A percentile compares a stretch with the other conserved stretches of the same genome.
phyloP scores from a whole-genome alignment of 2,329 filamentous ascomycete species.

The Colletotrichum chrysophilum region DNA sequence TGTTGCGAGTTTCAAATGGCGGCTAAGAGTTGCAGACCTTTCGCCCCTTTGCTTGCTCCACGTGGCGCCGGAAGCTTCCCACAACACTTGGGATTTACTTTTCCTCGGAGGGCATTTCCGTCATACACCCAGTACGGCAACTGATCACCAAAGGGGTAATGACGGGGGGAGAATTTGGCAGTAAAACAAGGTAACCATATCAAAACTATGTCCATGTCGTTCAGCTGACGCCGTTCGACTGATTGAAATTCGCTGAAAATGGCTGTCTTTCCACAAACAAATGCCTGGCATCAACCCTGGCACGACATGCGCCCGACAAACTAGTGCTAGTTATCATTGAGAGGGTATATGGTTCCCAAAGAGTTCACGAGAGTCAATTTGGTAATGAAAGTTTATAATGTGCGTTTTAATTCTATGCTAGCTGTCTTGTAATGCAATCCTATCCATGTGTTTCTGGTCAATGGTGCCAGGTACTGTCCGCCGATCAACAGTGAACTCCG shows the following conservation, averaged over 20 bases:
- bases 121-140: background rate
- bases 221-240: too few relatives aligned
- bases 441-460: background rate
- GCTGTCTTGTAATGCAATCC: background rate
- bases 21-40: background rate
- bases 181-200: fast-evolving
- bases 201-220: background rate
- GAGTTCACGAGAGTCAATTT: background rate
- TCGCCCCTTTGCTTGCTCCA: background rate
- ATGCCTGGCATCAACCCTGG: background rate
- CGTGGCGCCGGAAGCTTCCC: background rate
- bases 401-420: background rate
- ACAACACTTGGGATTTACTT: background rate
- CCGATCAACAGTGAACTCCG: background rate
- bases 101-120: background rate
- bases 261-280: background rate
- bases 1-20: background rate
- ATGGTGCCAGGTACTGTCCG: background rate
- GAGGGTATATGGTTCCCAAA: background rate
- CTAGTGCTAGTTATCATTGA: fast-evolving
- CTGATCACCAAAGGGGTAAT: background rate
- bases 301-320: background rate
- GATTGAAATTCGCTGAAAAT: background rate
- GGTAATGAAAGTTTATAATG: background rate
- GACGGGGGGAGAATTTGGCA: fast-evolving